Conservation (phyloP, 768 basidiomycete genomes). For the Rhodotorula taiwanensis region DNA sequence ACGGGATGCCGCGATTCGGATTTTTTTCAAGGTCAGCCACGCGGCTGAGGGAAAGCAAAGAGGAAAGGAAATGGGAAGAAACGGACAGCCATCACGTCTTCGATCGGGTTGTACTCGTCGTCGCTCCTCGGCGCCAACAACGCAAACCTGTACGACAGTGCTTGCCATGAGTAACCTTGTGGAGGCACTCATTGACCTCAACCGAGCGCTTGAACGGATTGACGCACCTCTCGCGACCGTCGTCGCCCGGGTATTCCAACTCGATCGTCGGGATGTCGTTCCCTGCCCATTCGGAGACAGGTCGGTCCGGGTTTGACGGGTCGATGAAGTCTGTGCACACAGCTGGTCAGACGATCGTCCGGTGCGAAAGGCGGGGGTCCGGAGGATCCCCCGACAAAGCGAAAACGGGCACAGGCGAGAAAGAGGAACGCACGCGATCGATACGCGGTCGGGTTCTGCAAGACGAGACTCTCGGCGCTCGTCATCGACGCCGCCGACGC, state of each 20-base stretch:
- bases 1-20: background rate
- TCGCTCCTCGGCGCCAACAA: slow-evolving; percentile 25
- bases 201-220: no score
- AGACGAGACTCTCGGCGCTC: slow-evolving; percentile 18
- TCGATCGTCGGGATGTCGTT: slow-evolving; percentile 12
- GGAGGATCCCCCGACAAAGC: background rate
- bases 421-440: slow-evolving; percentile 4
- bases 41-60: background rate
- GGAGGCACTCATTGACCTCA: no score
- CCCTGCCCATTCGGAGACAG: slow-evolving; percentile 19
- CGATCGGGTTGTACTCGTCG: slow-evolving; percentile 40
- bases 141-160: slow-evolving; percentile 7
- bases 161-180: no score
- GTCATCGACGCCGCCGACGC: no score
- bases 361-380: fast-evolving
- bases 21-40: background rate
- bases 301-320: background rate
- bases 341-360: no score
- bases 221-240: slow-evolving; percentile 25
- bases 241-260: slow-evolving; percentile 36
- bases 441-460: slow-evolving; percentile 10
- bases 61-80: background rate
- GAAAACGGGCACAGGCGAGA: no score
- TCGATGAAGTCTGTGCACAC: slow-evolving; percentile 29
- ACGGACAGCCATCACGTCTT: slow-evolving; percentile 34